These are phyloP conservation scores for Vitis labrusca DNA, from an alignment of 164 flowering plant genomes.

Conservation along the genomic window DNA sequence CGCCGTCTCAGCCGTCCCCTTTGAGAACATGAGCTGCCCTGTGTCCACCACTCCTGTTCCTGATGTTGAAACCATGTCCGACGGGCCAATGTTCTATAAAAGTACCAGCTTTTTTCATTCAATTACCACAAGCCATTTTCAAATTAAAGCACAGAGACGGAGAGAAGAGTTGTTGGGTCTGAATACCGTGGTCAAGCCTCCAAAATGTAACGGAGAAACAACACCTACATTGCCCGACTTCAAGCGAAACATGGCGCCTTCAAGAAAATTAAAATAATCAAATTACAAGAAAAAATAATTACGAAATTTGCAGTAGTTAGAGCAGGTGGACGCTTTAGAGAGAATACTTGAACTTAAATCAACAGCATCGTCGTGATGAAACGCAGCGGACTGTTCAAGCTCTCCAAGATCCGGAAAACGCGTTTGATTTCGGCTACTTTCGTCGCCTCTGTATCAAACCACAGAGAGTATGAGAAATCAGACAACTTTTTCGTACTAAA, in stretches of 20 bases:
- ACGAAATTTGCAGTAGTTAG: background rate
- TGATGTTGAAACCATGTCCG: conserved; percentile 22
- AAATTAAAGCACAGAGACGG: background rate
- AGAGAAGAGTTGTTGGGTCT: background rate
- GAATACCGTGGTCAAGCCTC: conserved; percentile 44
- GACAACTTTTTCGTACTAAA: background rate
- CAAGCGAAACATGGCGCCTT: conserved; percentile 37
- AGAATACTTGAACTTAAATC: conserved; percentile 58
- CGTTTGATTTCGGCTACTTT: conserved; percentile 29
- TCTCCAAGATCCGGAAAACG: conserved; percentile 54
- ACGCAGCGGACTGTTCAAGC: conserved; percentile 52
- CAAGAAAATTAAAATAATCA: background rate
- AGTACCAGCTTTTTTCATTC: background rate
- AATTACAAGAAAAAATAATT: too few relatives aligned
- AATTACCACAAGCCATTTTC: background rate
- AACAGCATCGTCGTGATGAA: conserved; percentile 57
- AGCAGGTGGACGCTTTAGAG: conserved; percentile 8
- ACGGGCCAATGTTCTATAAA: conserved; percentile 26
- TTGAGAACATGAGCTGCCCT: conserved; percentile 39
- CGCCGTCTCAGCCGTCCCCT: conserved; percentile 18
- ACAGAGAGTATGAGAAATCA: conserved; percentile 1
- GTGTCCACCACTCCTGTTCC: conserved; percentile 36
- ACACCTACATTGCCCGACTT: conserved; percentile 35
- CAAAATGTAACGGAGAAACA: conserved; percentile 31
- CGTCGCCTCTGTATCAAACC: conserved; percentile 39